A percentile compares a stretch with the other conserved stretches of the same genome.
Evolutionary conservation across 441 rosid genomes (phyloP).

Genomic region (Populus trichocarpa): DNA sequence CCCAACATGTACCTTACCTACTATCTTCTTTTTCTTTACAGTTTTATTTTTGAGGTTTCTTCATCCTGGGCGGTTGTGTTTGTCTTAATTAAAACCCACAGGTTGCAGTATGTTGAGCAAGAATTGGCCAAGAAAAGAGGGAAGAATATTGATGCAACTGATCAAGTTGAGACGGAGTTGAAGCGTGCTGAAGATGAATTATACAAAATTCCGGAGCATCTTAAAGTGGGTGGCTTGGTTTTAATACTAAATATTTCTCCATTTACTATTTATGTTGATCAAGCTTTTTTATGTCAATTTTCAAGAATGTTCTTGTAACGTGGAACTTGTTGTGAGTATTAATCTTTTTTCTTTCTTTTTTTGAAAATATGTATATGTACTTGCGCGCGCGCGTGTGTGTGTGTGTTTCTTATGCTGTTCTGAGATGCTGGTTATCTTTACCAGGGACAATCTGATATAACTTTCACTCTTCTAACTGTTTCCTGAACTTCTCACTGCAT

Average conservation of each 20-base stretch:
- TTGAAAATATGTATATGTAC: background rate
- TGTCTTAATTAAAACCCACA: slow-evolving; percentile 8
- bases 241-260: background rate
- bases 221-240: slow-evolving; percentile 48
- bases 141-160: slow-evolving; percentile 36
- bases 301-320: background rate
- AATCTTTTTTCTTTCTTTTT: background rate
- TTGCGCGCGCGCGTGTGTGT: background rate
- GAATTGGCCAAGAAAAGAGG: slow-evolving; percentile 88
- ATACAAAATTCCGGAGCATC: slow-evolving; percentile 90
- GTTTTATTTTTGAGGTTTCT: background rate
- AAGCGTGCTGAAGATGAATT: slow-evolving; percentile 83
- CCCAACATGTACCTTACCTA: slow-evolving; percentile 69
- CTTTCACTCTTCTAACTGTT: background rate
- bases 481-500: slow-evolving; percentile 1
- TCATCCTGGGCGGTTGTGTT: background rate
- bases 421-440: background rate
- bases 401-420: background rate
- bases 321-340: background rate
- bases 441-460: background rate
- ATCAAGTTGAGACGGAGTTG: slow-evolving; percentile 63
- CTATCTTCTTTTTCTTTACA: background rate
- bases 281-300: background rate
- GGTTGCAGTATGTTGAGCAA: slow-evolving; percentile 79
- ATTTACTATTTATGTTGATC: background rate